phyloP scores from a whole-genome alignment of 306 rosid species.

The Vigna angularis region DNA sequence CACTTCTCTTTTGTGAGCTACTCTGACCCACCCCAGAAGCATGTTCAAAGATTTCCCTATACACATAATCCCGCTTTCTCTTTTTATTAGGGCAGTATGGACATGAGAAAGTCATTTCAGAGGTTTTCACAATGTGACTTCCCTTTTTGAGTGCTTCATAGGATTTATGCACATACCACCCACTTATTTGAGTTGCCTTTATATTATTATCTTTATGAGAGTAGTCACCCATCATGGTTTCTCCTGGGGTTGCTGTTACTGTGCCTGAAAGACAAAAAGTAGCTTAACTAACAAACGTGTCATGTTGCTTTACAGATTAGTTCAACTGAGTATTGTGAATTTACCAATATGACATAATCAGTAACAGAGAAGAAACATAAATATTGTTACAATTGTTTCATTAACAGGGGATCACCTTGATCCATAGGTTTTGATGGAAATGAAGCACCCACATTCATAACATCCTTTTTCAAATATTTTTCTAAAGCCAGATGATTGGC shows the following conservation, averaged over 20 bases:
- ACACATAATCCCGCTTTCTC: slow-evolving; percentile 67
- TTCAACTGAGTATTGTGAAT: slow-evolving; percentile 16
- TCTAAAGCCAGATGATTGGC: slow-evolving; percentile 83
- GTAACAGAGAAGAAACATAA: slow-evolving; percentile 17
- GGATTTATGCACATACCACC: slow-evolving; percentile 53
- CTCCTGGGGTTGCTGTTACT: slow-evolving; percentile 42
- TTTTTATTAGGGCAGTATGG: slow-evolving; percentile 78
- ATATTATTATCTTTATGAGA: slow-evolving; percentile 57
- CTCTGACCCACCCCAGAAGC: slow-evolving; percentile 96
- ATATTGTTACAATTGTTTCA: slow-evolving; percentile 7
- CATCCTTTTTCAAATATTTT: slow-evolving; percentile 72
- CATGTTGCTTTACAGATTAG: slow-evolving; percentile 17
- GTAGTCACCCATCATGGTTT: slow-evolving; percentile 46
- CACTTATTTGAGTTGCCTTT: slow-evolving; percentile 66
- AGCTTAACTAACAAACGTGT: slow-evolving; percentile 13
- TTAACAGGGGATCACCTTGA: slow-evolving; percentile 40
- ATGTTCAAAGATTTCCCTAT: slow-evolving; percentile 83
- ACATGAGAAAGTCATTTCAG: slow-evolving; percentile 70
- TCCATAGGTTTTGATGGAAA: slow-evolving; percentile 24
- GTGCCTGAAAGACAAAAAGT: slow-evolving; percentile 52
- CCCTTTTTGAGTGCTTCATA: slow-evolving; percentile 78
- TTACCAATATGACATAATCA: slow-evolving; percentile 24
- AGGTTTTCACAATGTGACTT: slow-evolving; percentile 58
- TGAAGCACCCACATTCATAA: slow-evolving; percentile 42
- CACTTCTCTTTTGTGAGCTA: slow-evolving; percentile 73